Base-by-base conservation (phyloP, 2,329 filamentous ascomycete species). In the Sporothrix variecibatus region DNA sequence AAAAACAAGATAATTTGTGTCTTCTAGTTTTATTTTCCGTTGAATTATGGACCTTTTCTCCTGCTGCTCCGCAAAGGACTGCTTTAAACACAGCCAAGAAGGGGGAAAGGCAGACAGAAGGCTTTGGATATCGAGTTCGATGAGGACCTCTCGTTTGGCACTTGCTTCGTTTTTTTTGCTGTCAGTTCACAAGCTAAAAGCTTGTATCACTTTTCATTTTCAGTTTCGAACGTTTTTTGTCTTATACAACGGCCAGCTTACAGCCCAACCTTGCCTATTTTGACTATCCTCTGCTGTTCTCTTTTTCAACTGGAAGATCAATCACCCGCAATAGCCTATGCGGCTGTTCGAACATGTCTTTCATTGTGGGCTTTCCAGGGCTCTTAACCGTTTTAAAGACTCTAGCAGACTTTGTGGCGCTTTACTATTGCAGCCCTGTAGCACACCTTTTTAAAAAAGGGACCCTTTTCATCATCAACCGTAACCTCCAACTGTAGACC, bases 281-380 rank as follows among this genome's bases (percentile, higher is more conserved):
- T 38, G 31, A 23, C 43, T 49, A 6, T 49, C 12, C 15, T 17
- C 43, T 17, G 15, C 43, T 49, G 1, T 20, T 20, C 43, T 23
- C 23, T 56, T 23, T 28, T 9, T 56, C 51, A 3, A 5, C 62
- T 46, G 62, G 62, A 67, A 43, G 62, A 67, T 46, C 12, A 28
- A 67, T 20, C 62, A 46, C 38, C 62, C 38, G 62, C n/a, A 40
- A 67, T 46, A 67, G 62, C 62, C 62, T 67, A 67, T 43, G 62
- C 62, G 62, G 38, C 23, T 67, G 3, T 67, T 46, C 23, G 38
- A 20, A n/a, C 40, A n/a, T 43, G n/a, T n/a, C 60, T 26, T 15
- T 43, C 17, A n/a, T 20, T 15, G 38, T 15, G 60, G 60, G 3
- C 20, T 64, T 34, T 46, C 17, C 56, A 34, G 28, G 56, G 56